phyloP scores from a whole-genome alignment of 2,329 filamentous ascomycete genomes.

The Microdochium bolleyi region DNA sequence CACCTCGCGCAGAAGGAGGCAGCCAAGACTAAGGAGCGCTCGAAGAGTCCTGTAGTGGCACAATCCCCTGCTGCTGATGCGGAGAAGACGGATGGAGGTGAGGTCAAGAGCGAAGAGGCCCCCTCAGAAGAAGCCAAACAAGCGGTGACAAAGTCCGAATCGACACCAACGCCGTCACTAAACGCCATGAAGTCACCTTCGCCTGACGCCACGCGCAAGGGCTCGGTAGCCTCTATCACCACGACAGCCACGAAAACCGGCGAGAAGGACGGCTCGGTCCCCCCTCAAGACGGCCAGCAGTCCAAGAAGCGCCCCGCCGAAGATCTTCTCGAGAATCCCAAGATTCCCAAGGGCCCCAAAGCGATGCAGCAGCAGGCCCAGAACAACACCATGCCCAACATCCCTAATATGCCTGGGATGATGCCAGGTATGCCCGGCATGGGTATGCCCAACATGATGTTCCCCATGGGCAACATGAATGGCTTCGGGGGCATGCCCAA shows the following conservation, averaged over 20 bases:
- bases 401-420: slow-evolving; percentile 35
- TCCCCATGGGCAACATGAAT: slow-evolving; percentile 15
- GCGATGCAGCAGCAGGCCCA: slow-evolving; percentile 48
- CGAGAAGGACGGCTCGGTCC: slow-evolving; percentile 9
- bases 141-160: slow-evolving; percentile 7
- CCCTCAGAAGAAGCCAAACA: slow-evolving; percentile 11
- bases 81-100: slow-evolving; percentile 18
- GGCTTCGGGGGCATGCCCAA: slow-evolving; percentile 16
- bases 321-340: slow-evolving; percentile 56
- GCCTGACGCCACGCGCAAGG: neutral
- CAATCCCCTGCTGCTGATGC: slow-evolving; percentile 18
- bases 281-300: slow-evolving; percentile 14
- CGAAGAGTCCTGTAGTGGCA: slow-evolving; percentile 35
- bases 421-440: slow-evolving; percentile 34
- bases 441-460: slow-evolving; percentile 21
- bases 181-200: slow-evolving; percentile 11
- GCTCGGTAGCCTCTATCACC: slow-evolving; percentile 12
- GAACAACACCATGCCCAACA: slow-evolving; percentile 39
- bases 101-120: slow-evolving; percentile 15
- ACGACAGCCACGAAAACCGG: slow-evolving; percentile 12
- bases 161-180: slow-evolving; percentile 11
- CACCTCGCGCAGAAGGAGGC: slow-evolving; percentile 56
- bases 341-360: slow-evolving; percentile 57
- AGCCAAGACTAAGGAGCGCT: slow-evolving; percentile 31
- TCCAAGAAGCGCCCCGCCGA: slow-evolving; percentile 80